phyloP scores from a whole-genome alignment of 768 basidiomycete species.

The Podaxis carcinomalis region DNA sequence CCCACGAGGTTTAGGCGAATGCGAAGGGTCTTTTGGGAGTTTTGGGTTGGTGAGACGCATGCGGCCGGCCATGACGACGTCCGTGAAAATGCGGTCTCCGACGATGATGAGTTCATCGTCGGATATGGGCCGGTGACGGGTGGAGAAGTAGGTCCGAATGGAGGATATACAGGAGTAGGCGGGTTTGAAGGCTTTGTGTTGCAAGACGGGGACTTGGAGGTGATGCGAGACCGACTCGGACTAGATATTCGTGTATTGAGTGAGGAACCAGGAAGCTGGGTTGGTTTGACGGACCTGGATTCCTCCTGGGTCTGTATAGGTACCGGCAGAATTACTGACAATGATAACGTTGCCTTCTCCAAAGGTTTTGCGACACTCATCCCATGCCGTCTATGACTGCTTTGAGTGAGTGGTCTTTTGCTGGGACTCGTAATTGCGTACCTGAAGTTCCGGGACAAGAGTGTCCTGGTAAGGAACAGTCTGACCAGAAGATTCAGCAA shows the following conservation, averaged over 20 bases:
- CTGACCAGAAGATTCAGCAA: slow-evolving; percentile 31
- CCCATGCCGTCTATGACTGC: slow-evolving; percentile 65
- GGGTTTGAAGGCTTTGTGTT: slow-evolving; percentile 76
- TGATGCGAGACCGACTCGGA: slow-evolving; percentile 81
- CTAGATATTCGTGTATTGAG: slow-evolving; percentile 31
- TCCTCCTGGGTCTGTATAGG: slow-evolving; percentile 66
- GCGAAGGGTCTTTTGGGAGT: slow-evolving; percentile 5
- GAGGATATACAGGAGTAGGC: slow-evolving; percentile 67
- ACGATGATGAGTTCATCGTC: slow-evolving; percentile 74
- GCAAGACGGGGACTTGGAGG: slow-evolving; percentile 78
- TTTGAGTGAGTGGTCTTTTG: neutral
- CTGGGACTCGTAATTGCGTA: slow-evolving; percentile 24
- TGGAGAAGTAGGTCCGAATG: slow-evolving; percentile 74
- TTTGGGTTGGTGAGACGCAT: slow-evolving; percentile 33
- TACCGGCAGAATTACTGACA: slow-evolving; percentile 94
- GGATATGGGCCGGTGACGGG: slow-evolving; percentile 48
- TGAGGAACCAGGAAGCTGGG: neutral
- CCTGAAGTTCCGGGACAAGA: slow-evolving; percentile 74
- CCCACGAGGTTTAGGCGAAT: slow-evolving; percentile 2
- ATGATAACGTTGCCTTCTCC: slow-evolving; percentile 78
- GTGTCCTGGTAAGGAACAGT: slow-evolving; percentile 76
- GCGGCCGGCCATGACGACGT: slow-evolving; percentile 81
- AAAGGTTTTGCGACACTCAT: slow-evolving; percentile 65
- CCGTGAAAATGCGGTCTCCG: slow-evolving; percentile 92
- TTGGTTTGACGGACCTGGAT: slow-evolving; percentile 59